phyloP scores from a whole-genome alignment of 495 filamentous ascomycete species.

The Neurospora sp. region DNA sequence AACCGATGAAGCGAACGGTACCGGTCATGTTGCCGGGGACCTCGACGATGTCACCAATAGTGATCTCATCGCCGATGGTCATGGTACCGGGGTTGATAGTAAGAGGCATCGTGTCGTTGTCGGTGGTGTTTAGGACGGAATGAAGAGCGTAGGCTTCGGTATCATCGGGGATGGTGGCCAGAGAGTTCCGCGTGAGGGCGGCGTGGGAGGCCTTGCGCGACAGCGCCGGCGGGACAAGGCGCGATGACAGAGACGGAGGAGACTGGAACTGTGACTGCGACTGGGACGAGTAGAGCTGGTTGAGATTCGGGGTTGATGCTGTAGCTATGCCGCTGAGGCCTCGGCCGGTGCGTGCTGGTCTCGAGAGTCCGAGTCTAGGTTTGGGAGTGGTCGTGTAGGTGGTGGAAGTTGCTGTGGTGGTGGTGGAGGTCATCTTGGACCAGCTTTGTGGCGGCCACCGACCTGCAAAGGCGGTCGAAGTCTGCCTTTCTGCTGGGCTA shows the following conservation, averaged over 20 bases:
- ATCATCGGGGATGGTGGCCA: conserved; percentile 52
- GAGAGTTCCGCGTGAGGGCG: conserved; percentile 49
- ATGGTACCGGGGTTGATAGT: conserved; percentile 20
- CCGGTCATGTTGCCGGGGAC: conserved; percentile 93
- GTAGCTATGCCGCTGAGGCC: conserved; percentile 37
- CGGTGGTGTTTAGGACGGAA: conserved; percentile 35
- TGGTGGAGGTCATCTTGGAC: conserved; percentile 21
- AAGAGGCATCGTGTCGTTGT: conserved; percentile 27
- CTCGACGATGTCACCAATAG: conserved; percentile 83
- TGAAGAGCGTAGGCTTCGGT: conserved; percentile 46
- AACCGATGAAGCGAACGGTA: conserved; percentile 78
- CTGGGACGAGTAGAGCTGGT: conserved; percentile 35
- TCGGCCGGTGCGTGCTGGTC: conserved; percentile 15
- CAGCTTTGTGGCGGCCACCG: conserved; percentile 4
- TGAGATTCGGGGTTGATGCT: conserved; percentile 49
- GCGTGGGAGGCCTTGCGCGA: conserved; percentile 57
- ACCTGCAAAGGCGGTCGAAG: background rate
- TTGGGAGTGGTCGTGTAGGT: conserved; percentile 61
- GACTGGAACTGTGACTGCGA: conserved; percentile 1
- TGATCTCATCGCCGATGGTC: conserved; percentile 34
- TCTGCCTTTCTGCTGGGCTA: background rate
- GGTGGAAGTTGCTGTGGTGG: conserved; percentile 14
- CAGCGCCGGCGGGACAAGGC: conserved; percentile 36
- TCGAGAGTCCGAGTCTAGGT: conserved; percentile 48
- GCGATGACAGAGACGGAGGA: conserved; percentile 21